Evolutionary conservation across 140 eudicot species (phyloP), one percentile per base, ranked within the genome.

Genomic region (Bidens hawaiensis): DNA sequence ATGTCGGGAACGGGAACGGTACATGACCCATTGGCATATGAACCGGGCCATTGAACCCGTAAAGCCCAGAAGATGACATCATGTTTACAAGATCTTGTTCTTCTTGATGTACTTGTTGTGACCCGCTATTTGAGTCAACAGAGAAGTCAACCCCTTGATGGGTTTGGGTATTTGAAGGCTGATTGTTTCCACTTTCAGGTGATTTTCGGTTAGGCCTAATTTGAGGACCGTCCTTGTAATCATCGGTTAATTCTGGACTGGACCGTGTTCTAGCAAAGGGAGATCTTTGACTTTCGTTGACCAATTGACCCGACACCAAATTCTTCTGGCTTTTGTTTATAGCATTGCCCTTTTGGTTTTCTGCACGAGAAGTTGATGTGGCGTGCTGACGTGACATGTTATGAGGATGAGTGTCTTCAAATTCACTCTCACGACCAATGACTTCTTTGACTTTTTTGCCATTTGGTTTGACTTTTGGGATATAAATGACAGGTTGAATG

Each of bases 31-130:
- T 68, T 49, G 83, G 64, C 50, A 80, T 53, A 73, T 77, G 81
- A 53, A 85, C 24, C 0, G 95, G 97, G 68, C 90, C 86, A 25
- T 83, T 83, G 31, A 82, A 81, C 15, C 85, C 85, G 28, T 87
- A 85, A 66, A 85, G 49, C 16, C 75, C 66, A 59, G 86, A 54
- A 76, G 98, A 80, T 33, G 95, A 88, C 94, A 88, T 85, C 90
- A 88, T 82, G 76, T 85, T 93, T 55, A 83, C 99, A 49, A 81
- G 79, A 75, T 88, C 95, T 79, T 85, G 97, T 62, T 88, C 95
- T 60, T 88, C 95, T 62, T 78, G 94, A 72, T 76, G 90, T 87
- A 77, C 77, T 51, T 79, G 82, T 43, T 21, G 83, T 10, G 64
- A 72, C 76, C 65, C 65, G 26, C 13, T 52, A 60, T 68, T 70